phyloP scores from a whole-genome alignment of 148 eudicot genomes.

The Vaccinium myrtillus region DNA sequence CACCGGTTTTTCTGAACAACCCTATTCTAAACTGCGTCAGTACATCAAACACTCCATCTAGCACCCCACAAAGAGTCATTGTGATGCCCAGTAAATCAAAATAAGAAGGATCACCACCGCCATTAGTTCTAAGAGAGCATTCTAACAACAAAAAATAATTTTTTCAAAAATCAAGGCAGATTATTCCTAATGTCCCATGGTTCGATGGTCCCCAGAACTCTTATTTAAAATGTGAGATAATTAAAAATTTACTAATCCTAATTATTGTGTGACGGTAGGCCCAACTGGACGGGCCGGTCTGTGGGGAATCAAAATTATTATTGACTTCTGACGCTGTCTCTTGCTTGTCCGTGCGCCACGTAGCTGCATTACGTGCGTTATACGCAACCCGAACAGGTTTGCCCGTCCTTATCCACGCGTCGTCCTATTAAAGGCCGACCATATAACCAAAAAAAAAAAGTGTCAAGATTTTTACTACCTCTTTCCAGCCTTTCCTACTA shows the following conservation, averaged over 20 bases:
- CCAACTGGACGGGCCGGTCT: not conserved
- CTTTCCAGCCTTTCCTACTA: not conserved
- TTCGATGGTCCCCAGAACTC: too few species aligned
- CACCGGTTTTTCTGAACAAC: too few species aligned
- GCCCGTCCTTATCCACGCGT: not conserved
- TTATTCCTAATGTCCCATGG: too few species aligned
- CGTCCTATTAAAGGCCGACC: not conserved
- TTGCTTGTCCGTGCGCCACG: conserved; percentile 2
- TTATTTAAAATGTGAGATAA: too few species aligned
- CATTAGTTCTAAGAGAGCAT: too few species aligned
- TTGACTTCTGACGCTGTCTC: not conserved
- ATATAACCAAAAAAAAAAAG: not conserved
- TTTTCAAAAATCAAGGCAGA: too few species aligned
- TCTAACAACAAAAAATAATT: too few species aligned
- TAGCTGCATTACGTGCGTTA: not conserved
- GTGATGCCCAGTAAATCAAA: too few species aligned
- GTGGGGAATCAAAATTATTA: not conserved
- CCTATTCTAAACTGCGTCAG: too few species aligned
- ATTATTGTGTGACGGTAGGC: not conserved
- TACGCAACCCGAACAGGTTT: not conserved
- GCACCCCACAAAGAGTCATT: too few species aligned
- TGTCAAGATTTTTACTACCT: not conserved
- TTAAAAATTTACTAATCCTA: not conserved
- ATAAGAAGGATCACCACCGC: too few species aligned
- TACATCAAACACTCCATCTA: too few species aligned